Evolutionary conservation across 306 rosid genomes (phyloP).

Genomic region (Luffa acutangula): DNA sequence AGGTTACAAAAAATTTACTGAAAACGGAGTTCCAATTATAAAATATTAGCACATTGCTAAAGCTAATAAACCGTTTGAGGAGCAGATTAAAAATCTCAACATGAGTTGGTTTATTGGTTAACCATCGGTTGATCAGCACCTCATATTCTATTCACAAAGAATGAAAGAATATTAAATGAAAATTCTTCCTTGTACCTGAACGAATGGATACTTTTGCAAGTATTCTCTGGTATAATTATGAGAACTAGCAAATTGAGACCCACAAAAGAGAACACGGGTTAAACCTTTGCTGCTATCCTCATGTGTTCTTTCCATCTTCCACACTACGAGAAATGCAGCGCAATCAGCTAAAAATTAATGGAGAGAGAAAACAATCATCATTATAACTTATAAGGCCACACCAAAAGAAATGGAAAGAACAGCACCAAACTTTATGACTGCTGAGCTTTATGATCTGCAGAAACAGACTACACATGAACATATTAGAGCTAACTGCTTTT

Average conservation of each 20-base stretch:
- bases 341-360: background rate
- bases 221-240: slow-evolving; percentile 50
- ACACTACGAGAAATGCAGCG: slow-evolving; percentile 10
- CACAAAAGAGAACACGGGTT: slow-evolving; percentile 70
- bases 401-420: background rate
- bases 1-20: background rate
- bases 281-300: slow-evolving; percentile 13
- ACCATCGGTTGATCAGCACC: background rate
- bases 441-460: background rate
- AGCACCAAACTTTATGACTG: background rate
- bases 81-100: background rate
- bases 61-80: background rate
- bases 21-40: background rate
- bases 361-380: background rate
- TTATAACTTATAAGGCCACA: background rate
- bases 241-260: slow-evolving; percentile 51
- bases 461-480: background rate
- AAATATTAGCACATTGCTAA: background rate
- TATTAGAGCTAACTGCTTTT: background rate
- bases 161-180: background rate
- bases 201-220: slow-evolving; percentile 37
- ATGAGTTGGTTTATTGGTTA: background rate
- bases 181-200: slow-evolving; percentile 39
- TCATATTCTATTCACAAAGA: background rate
- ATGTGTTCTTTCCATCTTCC: slow-evolving; percentile 15